Percentiles rank a stretch among this genome's conserved stretches.
These are phyloP conservation scores for Coniferiporia weirii DNA, from an alignment of 1,284 basidiomycete genomes.

Conservation along the genomic window DNA sequence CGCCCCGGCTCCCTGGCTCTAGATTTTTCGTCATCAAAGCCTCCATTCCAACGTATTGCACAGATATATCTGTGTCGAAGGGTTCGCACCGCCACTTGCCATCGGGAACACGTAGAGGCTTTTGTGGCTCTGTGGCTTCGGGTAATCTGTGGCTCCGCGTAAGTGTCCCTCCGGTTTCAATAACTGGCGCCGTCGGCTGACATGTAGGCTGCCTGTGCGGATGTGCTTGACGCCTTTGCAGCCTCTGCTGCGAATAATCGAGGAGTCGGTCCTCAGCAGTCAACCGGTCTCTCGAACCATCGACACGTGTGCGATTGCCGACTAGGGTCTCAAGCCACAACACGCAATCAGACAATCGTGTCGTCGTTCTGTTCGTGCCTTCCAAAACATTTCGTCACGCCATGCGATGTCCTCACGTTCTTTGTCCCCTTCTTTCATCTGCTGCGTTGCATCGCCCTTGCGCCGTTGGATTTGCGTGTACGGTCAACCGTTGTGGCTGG, in stretches of 20 bases:
- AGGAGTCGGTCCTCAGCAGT: no score
- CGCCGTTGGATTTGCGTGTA: no score
- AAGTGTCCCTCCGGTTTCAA: not conserved
- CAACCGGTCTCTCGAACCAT: no score
- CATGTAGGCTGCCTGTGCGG: not conserved
- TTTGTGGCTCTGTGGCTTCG: not conserved
- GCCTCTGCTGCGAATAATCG: no score
- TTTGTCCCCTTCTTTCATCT: not conserved
- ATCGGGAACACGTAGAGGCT: not conserved
- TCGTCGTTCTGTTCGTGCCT: not conserved
- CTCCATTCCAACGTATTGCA: not conserved
- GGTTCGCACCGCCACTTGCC: not conserved
- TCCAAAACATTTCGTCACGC: not conserved
- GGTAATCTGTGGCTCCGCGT: not conserved
- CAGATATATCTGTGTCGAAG: not conserved
- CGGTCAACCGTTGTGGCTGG: no score
- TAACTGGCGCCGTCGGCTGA: not conserved
- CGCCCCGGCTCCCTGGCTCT: no score
- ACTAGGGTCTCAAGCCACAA: not conserved
- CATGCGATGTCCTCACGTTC: not conserved
- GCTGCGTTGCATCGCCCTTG: not conserved
- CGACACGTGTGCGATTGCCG: not conserved
- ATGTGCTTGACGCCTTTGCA: no score
- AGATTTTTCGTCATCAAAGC: no score
- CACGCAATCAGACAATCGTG: not conserved